Conservation (phyloP, 352 stramenopile species). For the Globisporangium parvum region DNA sequence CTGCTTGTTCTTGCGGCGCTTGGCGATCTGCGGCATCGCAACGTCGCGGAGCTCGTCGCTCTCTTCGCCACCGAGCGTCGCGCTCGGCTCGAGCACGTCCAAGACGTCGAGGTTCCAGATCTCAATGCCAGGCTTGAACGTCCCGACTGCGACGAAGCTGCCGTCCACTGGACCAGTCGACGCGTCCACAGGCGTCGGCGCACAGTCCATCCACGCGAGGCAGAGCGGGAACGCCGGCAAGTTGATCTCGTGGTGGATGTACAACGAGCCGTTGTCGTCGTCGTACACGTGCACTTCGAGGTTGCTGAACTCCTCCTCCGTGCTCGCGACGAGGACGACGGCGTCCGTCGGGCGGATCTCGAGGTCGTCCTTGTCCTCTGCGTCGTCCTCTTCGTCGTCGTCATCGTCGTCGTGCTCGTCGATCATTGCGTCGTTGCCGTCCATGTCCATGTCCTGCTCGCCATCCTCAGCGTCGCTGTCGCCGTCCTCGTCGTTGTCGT, state of each 20-base stretch:
- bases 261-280: conserved; percentile 94
- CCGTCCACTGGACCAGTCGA: conserved; percentile 73
- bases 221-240: conserved; percentile 98
- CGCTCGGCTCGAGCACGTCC: conserved; percentile 95
- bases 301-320: conserved; percentile 97
- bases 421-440: conserved; percentile 17
- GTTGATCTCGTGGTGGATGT: conserved; percentile 99
- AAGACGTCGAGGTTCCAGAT: conserved; percentile 99
- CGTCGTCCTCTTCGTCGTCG: conserved; percentile 60
- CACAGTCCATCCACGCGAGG: conserved; percentile 94
- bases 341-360: conserved; percentile 92
- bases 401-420: conserved; percentile 43
- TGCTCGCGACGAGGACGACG: conserved; percentile 95
- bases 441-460: conserved; percentile 44
- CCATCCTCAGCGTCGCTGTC: conserved; percentile 25
- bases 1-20: conserved; percentile 67
- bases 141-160: conserved; percentile 98
- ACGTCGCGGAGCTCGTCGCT: conserved; percentile 75
- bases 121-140: conserved; percentile 99
- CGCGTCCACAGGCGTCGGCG: conserved; percentile 52
- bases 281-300: conserved; percentile 99
- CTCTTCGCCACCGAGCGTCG: conserved; percentile 92
- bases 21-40: conserved; percentile 63
- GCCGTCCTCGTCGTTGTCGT: conserved; percentile 27
- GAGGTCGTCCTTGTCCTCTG: conserved; percentile 90